Evolutionary conservation across 2,329 filamentous ascomycete species (phyloP).

Genomic region (Cordyceps farinosa): DNA sequence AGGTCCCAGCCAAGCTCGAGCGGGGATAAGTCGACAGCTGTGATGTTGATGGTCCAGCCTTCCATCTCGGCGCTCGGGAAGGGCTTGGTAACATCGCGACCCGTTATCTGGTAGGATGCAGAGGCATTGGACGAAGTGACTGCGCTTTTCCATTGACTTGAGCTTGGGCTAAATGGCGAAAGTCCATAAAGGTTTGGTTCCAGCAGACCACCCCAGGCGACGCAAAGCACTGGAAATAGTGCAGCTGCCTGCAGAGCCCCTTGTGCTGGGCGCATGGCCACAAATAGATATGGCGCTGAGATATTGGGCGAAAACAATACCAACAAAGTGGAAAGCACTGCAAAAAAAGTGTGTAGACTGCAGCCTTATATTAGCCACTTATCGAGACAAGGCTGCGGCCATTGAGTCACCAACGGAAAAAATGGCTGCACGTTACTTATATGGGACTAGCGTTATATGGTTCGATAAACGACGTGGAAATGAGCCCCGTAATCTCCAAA

Average conservation of each 20-base stretch:
- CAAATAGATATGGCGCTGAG: not conserved
- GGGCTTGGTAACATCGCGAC: constrained; percentile 10
- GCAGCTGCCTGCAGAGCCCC: not conserved
- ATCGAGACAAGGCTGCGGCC: not conserved
- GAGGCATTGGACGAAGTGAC: constrained; percentile 1
- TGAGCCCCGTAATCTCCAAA: too few relatives aligned
- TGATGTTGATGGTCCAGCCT: constrained; percentile 14
- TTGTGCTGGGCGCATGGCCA: not conserved
- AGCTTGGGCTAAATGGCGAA: not conserved
- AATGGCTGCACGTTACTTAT: not conserved
- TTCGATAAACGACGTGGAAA: not conserved
- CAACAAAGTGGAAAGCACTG: not conserved
- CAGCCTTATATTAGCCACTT: not conserved
- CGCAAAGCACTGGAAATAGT: not conserved
- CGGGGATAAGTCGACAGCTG: constrained; percentile 5
- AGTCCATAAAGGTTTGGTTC: not conserved
- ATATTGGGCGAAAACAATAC: not conserved
- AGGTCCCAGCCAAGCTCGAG: constrained; percentile 9
- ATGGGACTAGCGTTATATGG: not conserved
- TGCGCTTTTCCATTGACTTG: not conserved
- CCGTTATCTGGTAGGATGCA: not conserved
- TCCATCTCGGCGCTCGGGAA: constrained; percentile 6
- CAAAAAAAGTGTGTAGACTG: not conserved
- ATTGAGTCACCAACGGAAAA: not conserved
- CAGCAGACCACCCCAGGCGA: not conserved